Conservation (phyloP, 495 filamentous ascomycete species). For the Lentithecium fluviatile region DNA sequence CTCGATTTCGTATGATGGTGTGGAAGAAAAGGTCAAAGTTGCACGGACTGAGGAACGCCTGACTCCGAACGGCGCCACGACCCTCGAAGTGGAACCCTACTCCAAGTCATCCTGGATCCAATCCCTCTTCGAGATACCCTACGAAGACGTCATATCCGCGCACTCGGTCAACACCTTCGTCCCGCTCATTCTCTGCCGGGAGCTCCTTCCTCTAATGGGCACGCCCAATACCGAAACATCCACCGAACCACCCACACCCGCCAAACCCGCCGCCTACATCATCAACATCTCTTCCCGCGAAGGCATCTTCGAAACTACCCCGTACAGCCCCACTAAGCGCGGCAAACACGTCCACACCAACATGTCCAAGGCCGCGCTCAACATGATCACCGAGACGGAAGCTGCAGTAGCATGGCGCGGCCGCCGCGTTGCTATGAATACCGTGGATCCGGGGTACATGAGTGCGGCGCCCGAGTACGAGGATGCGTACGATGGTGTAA, state of each 20-base stretch:
- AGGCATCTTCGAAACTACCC: constrained; percentile 46
- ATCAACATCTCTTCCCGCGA: constrained; percentile 52
- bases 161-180: constrained; percentile 52
- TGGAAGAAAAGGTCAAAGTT: not conserved
- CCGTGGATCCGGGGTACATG: constrained; percentile 53
- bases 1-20: not conserved
- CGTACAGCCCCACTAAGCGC: constrained; percentile 33
- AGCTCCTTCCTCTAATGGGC: constrained; percentile 50
- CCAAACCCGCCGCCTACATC: constrained; percentile 40
- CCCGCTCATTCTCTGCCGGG: constrained; percentile 49
- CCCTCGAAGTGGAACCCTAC: constrained; percentile 8
- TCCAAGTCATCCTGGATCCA: constrained; percentile 50
- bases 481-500: constrained; percentile 25
- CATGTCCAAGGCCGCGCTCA: constrained; percentile 44
- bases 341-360: not conserved
- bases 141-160: constrained; percentile 52
- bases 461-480: constrained; percentile 48
- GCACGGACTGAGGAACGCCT: not conserved
- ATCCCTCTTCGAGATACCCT: constrained; percentile 47
- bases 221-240: not conserved
- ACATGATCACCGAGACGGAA: constrained; percentile 53
- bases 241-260: too few relatives aligned
- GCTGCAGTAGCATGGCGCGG: constrained; percentile 42
- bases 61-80: not conserved
- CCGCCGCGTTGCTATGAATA: constrained; percentile 48